Conservation (phyloP, 805 yeast species). For the Cyberlindnera galapagoensis region DNA sequence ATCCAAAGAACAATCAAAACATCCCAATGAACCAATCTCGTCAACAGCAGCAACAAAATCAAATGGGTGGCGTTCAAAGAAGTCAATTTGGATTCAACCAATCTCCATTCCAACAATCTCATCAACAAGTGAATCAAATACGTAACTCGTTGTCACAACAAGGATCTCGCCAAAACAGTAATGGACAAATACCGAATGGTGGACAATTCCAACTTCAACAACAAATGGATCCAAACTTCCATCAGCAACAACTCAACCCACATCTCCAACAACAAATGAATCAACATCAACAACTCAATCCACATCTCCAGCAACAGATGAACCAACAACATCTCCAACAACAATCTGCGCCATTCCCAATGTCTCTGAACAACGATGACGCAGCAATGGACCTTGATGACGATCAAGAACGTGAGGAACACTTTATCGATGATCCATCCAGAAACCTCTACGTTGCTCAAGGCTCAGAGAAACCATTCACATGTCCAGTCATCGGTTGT, state of each 20-base stretch:
- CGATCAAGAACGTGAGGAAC: slow-evolving; percentile 57
- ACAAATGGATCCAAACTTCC: slow-evolving; percentile 15
- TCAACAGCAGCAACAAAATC: slow-evolving; percentile 32
- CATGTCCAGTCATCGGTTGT: slow-evolving; percentile 97
- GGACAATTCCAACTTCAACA: too few species aligned
- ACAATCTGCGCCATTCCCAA: slow-evolving; percentile 27
- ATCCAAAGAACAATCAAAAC: slow-evolving; percentile 8
- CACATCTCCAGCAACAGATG: slow-evolving; percentile 10
- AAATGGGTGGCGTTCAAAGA: slow-evolving; percentile 11
- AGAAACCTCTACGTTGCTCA: slow-evolving; percentile 90
- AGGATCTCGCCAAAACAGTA: slow-evolving; percentile 10
- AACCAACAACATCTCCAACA: slow-evolving; percentile 12
- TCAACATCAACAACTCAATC: slow-evolving; percentile 13
- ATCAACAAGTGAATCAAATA: slow-evolving; percentile 13
- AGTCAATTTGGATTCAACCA: slow-evolving; percentile 17
- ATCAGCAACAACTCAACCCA: slow-evolving; percentile 13
- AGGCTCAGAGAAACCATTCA: slow-evolving; percentile 90
- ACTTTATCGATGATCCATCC: slow-evolving; percentile 95
- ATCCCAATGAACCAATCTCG: slow-evolving; percentile 17
- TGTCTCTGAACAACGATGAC: slow-evolving; percentile 26
- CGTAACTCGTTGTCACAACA: slow-evolving; percentile 10
- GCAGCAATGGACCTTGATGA: slow-evolving; percentile 26
- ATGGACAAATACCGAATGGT: slow-evolving; percentile 12
- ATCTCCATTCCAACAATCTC: slow-evolving; percentile 14
- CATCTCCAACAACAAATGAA: slow-evolving; percentile 9